These are phyloP conservation scores for Populus hybrid DNA, from an alignment of 441 rosid species.

Conservation along the genomic window DNA sequence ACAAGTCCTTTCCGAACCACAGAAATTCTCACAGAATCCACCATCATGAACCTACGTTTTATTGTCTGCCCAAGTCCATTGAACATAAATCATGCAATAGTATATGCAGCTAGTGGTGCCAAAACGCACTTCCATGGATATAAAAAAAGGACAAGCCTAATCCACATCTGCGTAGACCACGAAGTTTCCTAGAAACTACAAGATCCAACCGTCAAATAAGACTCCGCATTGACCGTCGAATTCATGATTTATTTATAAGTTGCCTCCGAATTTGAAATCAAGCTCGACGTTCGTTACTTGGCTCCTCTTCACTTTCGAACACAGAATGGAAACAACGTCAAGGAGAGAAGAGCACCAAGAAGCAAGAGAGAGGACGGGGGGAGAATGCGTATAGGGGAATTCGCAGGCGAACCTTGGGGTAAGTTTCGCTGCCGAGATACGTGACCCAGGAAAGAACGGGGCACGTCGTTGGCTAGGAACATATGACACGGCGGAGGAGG, in stretches of 20 bases:
- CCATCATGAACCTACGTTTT: not conserved
- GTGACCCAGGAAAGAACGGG: constrained; percentile 69
- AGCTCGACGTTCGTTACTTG: not conserved
- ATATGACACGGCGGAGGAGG: constrained; percentile 67
- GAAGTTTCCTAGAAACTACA: constrained; percentile 23
- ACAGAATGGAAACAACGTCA: not conserved
- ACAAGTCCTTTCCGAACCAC: not conserved
- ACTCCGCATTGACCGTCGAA: constrained; percentile 14
- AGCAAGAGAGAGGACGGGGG: constrained; percentile 17
- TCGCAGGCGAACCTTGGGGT: constrained; percentile 73
- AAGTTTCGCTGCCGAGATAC: constrained; percentile 83
- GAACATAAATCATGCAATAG: not conserved
- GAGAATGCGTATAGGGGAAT: constrained; percentile 60
- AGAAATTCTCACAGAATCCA: not conserved
- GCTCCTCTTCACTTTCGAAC: not conserved
- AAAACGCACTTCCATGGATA: not conserved
- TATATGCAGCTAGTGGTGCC: no score
- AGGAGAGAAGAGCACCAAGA: constrained; percentile 9
- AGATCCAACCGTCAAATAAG: constrained; percentile 31
- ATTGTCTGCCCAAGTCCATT: not conserved
- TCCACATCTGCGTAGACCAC: no score
- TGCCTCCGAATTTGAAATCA: constrained; percentile 21
- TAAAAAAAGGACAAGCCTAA: not conserved
- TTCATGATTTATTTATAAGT: not conserved
- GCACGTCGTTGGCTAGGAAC: constrained; percentile 78